Evolutionary conservation across 2,329 filamentous ascomycete genomes (phyloP).

Genomic region (Zasmidium angulare): DNA sequence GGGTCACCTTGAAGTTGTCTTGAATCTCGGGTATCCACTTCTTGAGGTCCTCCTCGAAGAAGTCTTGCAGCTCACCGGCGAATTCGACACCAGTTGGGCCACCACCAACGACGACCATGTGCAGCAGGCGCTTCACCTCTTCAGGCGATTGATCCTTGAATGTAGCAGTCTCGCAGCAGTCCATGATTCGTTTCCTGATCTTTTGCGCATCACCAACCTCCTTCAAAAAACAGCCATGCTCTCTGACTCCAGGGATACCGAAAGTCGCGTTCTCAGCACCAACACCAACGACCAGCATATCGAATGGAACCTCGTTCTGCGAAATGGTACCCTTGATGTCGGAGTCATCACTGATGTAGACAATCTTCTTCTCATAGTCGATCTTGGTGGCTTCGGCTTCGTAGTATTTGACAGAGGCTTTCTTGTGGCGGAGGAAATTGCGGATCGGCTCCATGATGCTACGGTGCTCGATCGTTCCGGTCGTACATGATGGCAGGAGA

Average conservation of each 20-base stretch:
- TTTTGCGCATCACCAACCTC: constrained; percentile 94
- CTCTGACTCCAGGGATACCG: constrained; percentile 88
- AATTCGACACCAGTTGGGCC: constrained; percentile 98
- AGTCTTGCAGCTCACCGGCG: constrained; percentile 95
- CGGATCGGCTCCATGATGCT: constrained; percentile 99
- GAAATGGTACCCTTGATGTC: constrained; percentile 82
- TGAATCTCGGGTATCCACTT: constrained; percentile 97
- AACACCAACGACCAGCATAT: constrained; percentile 97
- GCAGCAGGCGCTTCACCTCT: constrained; percentile 88
- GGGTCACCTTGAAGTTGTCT: constrained; percentile 92
- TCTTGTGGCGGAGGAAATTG: constrained; percentile 93
- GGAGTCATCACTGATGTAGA: constrained; percentile 88
- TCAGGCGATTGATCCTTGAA: constrained; percentile 93
- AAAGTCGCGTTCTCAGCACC: constrained; percentile 99
- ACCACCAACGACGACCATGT: constrained; percentile 88
- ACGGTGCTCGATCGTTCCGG: constrained; percentile 95
- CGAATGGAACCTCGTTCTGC: constrained; percentile 89
- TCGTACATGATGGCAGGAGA: constrained; percentile 94
- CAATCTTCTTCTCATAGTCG: constrained; percentile 83
- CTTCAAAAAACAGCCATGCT: constrained; percentile 97
- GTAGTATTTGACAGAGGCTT: constrained; percentile 90
- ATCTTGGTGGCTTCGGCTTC: constrained; percentile 96
- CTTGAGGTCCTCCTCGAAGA: constrained; percentile 97
- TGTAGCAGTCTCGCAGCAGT: constrained; percentile 96
- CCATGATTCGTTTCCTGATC: constrained; percentile 99